Conservation (phyloP, 2,329 filamentous ascomycete species). For the Thelonectria olida region DNA sequence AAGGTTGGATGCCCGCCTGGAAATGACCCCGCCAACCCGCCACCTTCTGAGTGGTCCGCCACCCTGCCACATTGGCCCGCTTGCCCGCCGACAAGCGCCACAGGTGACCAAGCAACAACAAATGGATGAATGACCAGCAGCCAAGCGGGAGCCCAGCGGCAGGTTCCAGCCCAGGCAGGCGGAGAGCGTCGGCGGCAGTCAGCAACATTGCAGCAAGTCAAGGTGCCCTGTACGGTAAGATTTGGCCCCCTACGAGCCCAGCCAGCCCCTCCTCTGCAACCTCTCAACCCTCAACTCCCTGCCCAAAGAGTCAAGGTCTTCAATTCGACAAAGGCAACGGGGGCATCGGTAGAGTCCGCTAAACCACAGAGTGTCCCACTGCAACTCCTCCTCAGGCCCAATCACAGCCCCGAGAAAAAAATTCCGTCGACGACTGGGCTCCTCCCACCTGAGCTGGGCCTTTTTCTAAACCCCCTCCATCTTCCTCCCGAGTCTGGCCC, state of each 20-base stretch:
- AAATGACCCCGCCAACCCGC: conserved; percentile 9
- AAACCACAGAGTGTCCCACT: conserved; percentile 37
- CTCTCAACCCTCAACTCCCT: conserved; percentile 6
- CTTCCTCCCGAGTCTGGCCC: conserved; percentile 37
- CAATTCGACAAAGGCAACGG: conserved; percentile 9
- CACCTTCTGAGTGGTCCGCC: conserved; percentile 20
- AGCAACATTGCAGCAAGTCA: background rate
- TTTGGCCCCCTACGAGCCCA: conserved; percentile 4
- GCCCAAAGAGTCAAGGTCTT: background rate
- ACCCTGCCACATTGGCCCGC: conserved; percentile 4
- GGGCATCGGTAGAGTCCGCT: conserved; percentile 35
- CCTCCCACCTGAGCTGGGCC: conserved; percentile 35
- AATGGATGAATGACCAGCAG: conserved; percentile 1
- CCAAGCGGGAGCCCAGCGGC: background rate
- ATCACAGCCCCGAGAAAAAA: conserved; percentile 51
- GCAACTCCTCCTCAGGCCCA: conserved; percentile 41
- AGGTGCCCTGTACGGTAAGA: conserved; percentile 1
- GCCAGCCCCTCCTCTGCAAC: background rate
- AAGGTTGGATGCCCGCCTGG: conserved; percentile 20
- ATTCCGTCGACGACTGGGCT: conserved; percentile 47
- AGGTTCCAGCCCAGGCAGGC: conserved; percentile 1
- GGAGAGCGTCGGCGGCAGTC: background rate
- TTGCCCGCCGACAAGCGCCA: conserved; percentile 6
- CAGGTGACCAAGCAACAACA: conserved; percentile 6
- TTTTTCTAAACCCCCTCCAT: conserved; percentile 46